phyloP scores from a whole-genome alignment of 257 asterid species.

The Scutellaria baicalensis region DNA sequence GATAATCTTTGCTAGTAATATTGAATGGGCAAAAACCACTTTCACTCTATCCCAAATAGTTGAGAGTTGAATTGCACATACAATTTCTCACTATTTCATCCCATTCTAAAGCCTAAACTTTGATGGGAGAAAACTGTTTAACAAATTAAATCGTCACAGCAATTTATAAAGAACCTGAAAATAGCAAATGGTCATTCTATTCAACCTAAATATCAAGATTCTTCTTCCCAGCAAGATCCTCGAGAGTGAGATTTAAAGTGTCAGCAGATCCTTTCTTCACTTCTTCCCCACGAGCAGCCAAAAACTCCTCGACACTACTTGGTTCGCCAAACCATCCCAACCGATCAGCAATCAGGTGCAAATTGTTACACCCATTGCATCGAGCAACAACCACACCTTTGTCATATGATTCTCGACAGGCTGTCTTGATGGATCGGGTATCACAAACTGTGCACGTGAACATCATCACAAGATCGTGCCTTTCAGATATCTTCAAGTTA shows the following conservation, averaged over 20 bases:
- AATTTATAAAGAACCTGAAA: neutral
- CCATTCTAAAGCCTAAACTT: neutral
- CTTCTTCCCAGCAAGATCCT: constrained; percentile 64
- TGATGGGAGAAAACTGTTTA: neutral
- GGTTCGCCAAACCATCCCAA: constrained; percentile 94
- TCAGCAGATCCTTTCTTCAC: constrained; percentile 63
- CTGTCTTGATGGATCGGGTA: constrained; percentile 63
- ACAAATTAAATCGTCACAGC: neutral
- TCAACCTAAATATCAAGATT: neutral
- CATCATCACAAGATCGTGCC: constrained; percentile 69
- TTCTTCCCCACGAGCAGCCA: constrained; percentile 84
- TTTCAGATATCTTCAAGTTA: constrained; percentile 43
- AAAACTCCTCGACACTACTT: constrained; percentile 69
- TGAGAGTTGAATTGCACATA: too few relatives aligned
- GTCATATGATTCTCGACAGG: constrained; percentile 69
- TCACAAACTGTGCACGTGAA: constrained; percentile 80
- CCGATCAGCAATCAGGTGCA: constrained; percentile 86
- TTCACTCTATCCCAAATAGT: too few relatives aligned
- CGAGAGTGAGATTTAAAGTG: constrained; percentile 63
- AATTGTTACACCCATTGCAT: constrained; percentile 72
- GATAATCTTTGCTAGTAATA: too few relatives aligned
- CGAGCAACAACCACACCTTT: constrained; percentile 82
- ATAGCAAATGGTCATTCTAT: neutral
- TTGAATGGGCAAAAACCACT: too few relatives aligned
- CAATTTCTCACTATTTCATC: neutral